Percentiles rank a stretch among this genome's conserved stretches.
Conservation (phyloP, 2,329 filamentous ascomycete species). For the Ilyonectria robusta region DNA sequence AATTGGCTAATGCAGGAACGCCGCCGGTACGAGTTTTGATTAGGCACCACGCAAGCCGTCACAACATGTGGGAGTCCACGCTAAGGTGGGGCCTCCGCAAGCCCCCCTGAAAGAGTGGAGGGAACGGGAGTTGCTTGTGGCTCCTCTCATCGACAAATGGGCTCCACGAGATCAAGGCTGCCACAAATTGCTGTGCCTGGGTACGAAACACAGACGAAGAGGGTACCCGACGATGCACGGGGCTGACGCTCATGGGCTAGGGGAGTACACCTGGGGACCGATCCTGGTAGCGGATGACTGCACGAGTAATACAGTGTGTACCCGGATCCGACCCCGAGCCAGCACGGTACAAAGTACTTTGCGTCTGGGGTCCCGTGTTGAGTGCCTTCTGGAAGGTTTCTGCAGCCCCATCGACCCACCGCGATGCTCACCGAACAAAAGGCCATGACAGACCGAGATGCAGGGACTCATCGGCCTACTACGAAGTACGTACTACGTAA, state of each 20-base stretch:
- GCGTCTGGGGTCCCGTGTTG: conserved; percentile 32
- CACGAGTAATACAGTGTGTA: conserved; percentile 35
- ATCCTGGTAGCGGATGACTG: conserved; percentile 24
- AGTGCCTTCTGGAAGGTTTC: conserved; percentile 51
- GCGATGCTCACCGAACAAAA: conserved; percentile 37
- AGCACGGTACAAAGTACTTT: conserved; percentile 35
- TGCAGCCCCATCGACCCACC: conserved; percentile 42
- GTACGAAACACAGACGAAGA: conserved; percentile 37
- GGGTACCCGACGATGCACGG: conserved; percentile 24
- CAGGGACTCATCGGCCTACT: conserved; percentile 22
- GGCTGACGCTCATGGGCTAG: conserved; percentile 20
- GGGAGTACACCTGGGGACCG: conserved; percentile 25
- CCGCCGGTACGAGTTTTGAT: conserved; percentile 44
- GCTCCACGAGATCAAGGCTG: conserved; percentile 38
- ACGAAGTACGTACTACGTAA: too few species aligned
- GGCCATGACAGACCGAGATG: conserved; percentile 35
- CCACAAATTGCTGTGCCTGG: conserved; percentile 38
- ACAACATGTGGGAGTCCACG: conserved; percentile 41
- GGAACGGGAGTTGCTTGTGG: conserved; percentile 44
- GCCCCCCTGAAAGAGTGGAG: conserved; percentile 43
- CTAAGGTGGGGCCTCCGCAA: conserved; percentile 39
- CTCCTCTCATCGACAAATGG: conserved; percentile 42
- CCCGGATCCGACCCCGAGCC: neutral
- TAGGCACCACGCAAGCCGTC: conserved; percentile 45
- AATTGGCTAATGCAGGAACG: conserved; percentile 52